Evolutionary conservation across 805 yeast genomes (phyloP).

Genomic region (Alloascoidea hylecoeti): DNA sequence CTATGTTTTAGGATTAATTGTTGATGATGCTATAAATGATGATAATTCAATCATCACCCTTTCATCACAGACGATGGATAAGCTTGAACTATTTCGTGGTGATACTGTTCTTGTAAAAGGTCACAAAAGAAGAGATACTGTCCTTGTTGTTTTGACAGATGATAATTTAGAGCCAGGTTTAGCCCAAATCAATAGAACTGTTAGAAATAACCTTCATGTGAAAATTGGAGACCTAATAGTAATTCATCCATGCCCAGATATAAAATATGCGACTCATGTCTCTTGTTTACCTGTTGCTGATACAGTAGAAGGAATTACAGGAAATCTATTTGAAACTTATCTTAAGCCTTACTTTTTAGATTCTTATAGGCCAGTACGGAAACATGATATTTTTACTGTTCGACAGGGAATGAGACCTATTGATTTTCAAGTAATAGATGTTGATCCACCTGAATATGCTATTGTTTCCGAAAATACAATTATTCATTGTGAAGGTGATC

Average conservation of each 20-base stretch:
- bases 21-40: constrained; percentile 93
- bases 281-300: constrained; percentile 95
- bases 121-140: constrained; percentile 95
- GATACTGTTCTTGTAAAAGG: constrained; percentile 96
- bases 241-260: constrained; percentile 93
- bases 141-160: constrained; percentile 86
- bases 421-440: constrained; percentile 95
- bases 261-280: constrained; percentile 90
- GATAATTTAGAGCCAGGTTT: constrained; percentile 95
- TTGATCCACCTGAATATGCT: constrained; percentile 94
- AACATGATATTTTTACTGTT: constrained; percentile 91
- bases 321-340: constrained; percentile 89
- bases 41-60: constrained; percentile 94
- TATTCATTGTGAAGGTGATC: constrained; percentile 98
- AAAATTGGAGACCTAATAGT: constrained; percentile 88
- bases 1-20: constrained; percentile 46
- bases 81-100: constrained; percentile 88
- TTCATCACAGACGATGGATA: constrained; percentile 91
- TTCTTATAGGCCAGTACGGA: constrained; percentile 96
- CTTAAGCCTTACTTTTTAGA: constrained; percentile 97
- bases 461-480: constrained; percentile 97
- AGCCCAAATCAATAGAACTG: constrained; percentile 88
- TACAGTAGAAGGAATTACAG: constrained; percentile 95
- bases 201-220: constrained; percentile 87
- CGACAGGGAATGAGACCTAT: constrained; percentile 99